A percentile compares a stretch with the other conserved stretches of the same genome.
These are phyloP conservation scores for Geotrichum restrictum DNA, from an alignment of 1,139 yeast genomes.

Conservation along the genomic window DNA sequence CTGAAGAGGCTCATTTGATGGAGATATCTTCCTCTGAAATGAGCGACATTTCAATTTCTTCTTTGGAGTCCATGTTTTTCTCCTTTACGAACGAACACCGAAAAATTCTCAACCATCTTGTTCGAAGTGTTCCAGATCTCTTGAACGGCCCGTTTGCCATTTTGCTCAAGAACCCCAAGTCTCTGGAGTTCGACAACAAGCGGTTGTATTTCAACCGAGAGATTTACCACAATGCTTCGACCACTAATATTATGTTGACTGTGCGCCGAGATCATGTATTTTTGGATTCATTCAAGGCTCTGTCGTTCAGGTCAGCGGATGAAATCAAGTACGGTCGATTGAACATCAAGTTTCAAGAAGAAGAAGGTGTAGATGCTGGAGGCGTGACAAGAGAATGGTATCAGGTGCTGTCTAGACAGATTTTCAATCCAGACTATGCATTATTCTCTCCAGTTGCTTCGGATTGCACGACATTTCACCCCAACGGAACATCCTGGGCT, in stretches of 20 bases:
- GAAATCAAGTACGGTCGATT: conserved; percentile 72
- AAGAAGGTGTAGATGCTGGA: conserved; percentile 97
- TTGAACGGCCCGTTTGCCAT: conserved; percentile 96
- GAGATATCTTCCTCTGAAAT: conserved; percentile 53
- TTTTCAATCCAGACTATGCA: conserved; percentile 96
- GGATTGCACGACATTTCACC: conserved; percentile 92
- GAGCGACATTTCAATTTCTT: conserved; percentile 67
- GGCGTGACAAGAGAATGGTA: conserved; percentile 98
- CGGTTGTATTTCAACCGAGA: conserved; percentile 77
- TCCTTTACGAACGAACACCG: conserved; percentile 88
- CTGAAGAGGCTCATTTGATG: conserved; percentile 46
- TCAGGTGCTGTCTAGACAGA: conserved; percentile 87
- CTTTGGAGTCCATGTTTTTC: conserved; percentile 75
- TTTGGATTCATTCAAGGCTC: conserved; percentile 79
- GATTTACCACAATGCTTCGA: conserved; percentile 33
- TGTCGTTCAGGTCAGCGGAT: conserved; percentile 74
- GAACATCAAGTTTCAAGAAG: conserved; percentile 82
- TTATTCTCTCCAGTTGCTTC: conserved; percentile 87
- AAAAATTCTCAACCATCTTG: conserved; percentile 85
- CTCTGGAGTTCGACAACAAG: conserved; percentile 92
- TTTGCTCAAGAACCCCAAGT: conserved; percentile 82
- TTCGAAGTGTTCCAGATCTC: conserved; percentile 80
- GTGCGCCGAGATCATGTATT: conserved; percentile 89
- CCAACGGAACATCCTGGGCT: conserved; percentile 86
- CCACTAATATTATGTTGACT: conserved; percentile 54